Evolutionary conservation across 2,329 filamentous ascomycete species (phyloP), one percentile per base, ranked within the genome.

Genomic region (Beauveria varroae): DNA sequence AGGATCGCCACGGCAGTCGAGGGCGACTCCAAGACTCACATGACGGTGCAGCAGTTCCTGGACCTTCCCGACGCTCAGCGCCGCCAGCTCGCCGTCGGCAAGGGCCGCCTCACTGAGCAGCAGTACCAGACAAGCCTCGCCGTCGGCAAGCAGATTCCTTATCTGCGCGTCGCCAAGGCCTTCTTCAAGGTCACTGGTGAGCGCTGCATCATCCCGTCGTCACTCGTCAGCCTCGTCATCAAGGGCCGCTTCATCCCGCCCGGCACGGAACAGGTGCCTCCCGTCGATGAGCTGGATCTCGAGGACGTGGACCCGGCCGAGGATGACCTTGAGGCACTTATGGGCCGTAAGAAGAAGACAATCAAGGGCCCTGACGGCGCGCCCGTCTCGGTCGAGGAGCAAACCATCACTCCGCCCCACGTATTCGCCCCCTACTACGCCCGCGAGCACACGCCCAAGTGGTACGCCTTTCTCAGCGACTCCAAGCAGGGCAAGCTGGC

Each of bases 151-250:
- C 91, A 97, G 75, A 81, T 99, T 30, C 95, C 95, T 1, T 84
- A 86, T 65, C 81, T 99, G 60, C 84, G 89, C 62, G 86, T 99
- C 12, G 91, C 91, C 70, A 96, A 92, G 77, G 91, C 92, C 8
- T 99, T 96, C 77, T 99, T 99, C 86, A 99, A 99, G 81, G 96
- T 99, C 51, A 88, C 91, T 57, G 95, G 95, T 71, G 96, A 99
- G 77, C 90, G 89, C 66, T 89, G 88, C 73, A 91, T 99, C 70
- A 96, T 93, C 37, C 93, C 95, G 7, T 91, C 89, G 62, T 96
- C 92, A 61, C 83, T 99, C 43, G 93, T 98, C 24, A 93, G 93
- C 64, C 87, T 99, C 34, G 91, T 99, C 57, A 86, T 99, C 72
- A 99, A 99, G 79, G 92, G 90, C 37, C 91, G 95, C 61, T 89